Base-by-base conservation (phyloP, 2,329 filamentous ascomycete species). In the Scytalidium sp. region DNA sequence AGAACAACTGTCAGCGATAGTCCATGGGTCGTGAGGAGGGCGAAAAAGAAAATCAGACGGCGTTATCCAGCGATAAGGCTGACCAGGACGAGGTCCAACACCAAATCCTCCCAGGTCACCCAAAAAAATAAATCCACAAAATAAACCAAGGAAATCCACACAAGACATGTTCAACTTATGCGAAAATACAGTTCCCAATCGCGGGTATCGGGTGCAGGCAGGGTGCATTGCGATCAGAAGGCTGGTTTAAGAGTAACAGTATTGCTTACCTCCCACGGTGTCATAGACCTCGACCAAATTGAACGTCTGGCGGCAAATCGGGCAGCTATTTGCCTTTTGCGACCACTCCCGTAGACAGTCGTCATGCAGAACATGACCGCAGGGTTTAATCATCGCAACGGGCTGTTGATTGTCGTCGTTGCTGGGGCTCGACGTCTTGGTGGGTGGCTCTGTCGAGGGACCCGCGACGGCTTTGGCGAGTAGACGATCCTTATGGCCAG, bases 301-400 rank as follows among this genome's bases (percentile, higher is more conserved):
- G 75, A 99, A 97, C 56, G 81, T 84, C 62, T 90, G 88, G 59
- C 94, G 88, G 72, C 94, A 99, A 69, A 99, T 96, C 42, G 94
- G 94, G 70, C 94, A 99, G 67, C 92, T 97, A 71, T 97, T 99
- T 56, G 94, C 93, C 68, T 95, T 88, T 71, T 95, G 90, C 42
- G 93, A 90, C 94, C 94, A 99, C 60, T 91, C 90, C 61, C 88
- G 87, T 59, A 99, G 79, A 70, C 94, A 99, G 46, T 87, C 84
- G 73, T 99, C 87, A 73, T 99, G 94, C 60, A 99, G 78, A 60
- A 92, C 81, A 75, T 99, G 95, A 51, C 90, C 88, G 70, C 94
- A 99, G 43, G 90, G 86, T 52, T 84, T 75, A 45, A 86, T 80
- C 49, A 79, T 70, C 39, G 83, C 82, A 53, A 85, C 76, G 51